Conservation (phyloP, 345 rosid genomes). For the Gossypium australe region DNA sequence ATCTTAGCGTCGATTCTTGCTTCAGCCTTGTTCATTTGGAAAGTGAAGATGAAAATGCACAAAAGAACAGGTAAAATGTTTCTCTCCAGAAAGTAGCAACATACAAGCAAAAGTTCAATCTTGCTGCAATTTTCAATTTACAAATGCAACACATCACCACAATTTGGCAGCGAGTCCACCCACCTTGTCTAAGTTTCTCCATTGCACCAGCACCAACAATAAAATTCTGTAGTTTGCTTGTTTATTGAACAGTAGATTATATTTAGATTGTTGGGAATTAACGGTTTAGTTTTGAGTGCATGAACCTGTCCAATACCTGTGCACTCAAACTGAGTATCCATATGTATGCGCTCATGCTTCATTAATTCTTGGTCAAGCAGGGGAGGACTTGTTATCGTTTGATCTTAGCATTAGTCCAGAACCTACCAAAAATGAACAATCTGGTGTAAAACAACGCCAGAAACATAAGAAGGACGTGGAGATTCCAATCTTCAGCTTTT, state of each 20-base stretch:
- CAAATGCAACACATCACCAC: not conserved
- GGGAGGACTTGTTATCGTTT: conserved; percentile 1
- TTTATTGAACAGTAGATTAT: not conserved
- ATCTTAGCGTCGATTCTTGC: not conserved
- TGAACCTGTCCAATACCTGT: not conserved
- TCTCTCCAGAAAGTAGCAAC: not conserved
- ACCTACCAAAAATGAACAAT: not conserved
- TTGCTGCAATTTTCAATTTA: not conserved
- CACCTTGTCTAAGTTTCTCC: not conserved
- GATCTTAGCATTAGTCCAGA: not conserved
- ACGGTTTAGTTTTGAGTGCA: not conserved
- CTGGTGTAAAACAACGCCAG: not conserved
- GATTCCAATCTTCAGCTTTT: conserved; percentile 8
- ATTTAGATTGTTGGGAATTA: not conserved
- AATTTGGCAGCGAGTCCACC: too few relatives aligned
- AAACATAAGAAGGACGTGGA: conserved; percentile 3
- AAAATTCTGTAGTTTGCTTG: not conserved
- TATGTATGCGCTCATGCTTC: not conserved
- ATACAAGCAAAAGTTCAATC: not conserved
- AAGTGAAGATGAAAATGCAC: not conserved
- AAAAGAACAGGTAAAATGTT: not conserved
- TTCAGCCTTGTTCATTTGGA: not conserved
- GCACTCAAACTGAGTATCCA: not conserved
- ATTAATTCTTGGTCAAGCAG: not conserved
- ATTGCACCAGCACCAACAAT: not conserved